phyloP scores from a whole-genome alignment of 2,329 filamentous ascomycete genomes.

The Nothopassalora personata region DNA sequence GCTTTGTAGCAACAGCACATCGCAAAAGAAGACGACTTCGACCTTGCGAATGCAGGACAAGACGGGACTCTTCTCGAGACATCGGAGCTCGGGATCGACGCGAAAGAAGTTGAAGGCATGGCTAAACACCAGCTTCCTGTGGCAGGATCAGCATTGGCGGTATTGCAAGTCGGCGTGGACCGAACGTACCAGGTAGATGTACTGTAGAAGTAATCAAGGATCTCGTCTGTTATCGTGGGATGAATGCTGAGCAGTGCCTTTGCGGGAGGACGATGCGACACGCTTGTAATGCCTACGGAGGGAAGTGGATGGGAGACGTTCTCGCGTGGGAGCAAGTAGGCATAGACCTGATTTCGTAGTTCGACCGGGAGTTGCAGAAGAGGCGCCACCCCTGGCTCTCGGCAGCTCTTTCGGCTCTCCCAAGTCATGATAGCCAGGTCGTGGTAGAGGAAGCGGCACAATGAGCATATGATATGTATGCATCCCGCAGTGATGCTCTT shows the following conservation, averaged over 20 bases:
- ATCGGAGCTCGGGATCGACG: conserved; percentile 29
- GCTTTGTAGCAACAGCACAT: conserved; percentile 27
- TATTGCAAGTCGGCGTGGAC: not conserved
- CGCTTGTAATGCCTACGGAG: conserved; percentile 31
- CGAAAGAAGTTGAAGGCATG: conserved; percentile 37
- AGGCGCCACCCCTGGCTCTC: conserved; percentile 7
- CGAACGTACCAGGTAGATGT: conserved; percentile 27
- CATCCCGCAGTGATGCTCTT: no score
- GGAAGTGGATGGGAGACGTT: conserved; percentile 28
- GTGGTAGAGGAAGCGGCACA: not conserved
- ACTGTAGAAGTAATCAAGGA: conserved; percentile 30
- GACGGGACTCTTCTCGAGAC: conserved; percentile 20
- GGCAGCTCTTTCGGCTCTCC: not conserved
- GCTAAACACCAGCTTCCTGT: conserved; percentile 29
- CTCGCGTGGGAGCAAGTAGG: conserved; percentile 30
- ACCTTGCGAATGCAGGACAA: conserved; percentile 27
- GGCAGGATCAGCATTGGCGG: not conserved
- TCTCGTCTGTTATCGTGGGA: conserved; percentile 25
- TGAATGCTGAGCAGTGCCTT: conserved; percentile 25
- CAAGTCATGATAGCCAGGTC: not conserved
- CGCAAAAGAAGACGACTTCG: conserved; percentile 33
- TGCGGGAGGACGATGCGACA: conserved; percentile 28
- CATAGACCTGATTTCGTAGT: conserved; percentile 41
- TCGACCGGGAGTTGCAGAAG: conserved; percentile 39
- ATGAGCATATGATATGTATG: not conserved